Base-by-base conservation (phyloP, 2,329 filamentous ascomycete species). In the Domatiomyces globalis region DNA sequence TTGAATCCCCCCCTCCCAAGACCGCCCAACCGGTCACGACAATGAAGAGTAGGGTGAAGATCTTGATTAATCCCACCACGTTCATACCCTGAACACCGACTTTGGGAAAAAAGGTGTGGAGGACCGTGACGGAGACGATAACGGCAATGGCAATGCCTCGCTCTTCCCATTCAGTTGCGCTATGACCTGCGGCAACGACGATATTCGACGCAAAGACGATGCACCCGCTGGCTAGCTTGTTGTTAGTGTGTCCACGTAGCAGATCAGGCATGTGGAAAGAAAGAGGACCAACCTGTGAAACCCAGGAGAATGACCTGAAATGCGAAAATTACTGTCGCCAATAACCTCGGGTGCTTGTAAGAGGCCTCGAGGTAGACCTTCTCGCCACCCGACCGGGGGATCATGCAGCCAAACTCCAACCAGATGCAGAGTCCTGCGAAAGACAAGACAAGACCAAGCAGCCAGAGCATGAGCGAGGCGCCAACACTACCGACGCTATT, bases 321-420 rank as follows among this genome's bases (percentile, higher is more conserved):
- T 58, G 74, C 74, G 59, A 74, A 76, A 65, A 72, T 73, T 55
- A 73, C 75, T 6, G 73, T 77, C 4, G 69, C 73, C 5, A 76
- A 64, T 63, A 75, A 76, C 51, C 65, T 70, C 25, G 76, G 76
- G 18, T 67, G 70, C 45, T 63, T 67, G 59, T 72, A 76, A 33
- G 75, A 72, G 27, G 74, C 71, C 63, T 77, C 74, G 39, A 77
- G 70, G 58, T 77, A 77, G 42, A 75, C 71, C 48, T 73, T 70
- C 57, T 76, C 74, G n/a, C 74, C 73, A 39, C 74, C 74, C 12
- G 67, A 70, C 20, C 65, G 62, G 5, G 72, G 71, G 9, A 74
- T 66, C 17, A 69, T 69, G 3, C 65, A 69, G 36, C 71, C 72
- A 6, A 74, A 65, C 49, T 75, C 71, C 5, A 74, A 62, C 55